Evolutionary conservation across 1,139 yeast species (phyloP).

Genomic region (Keqinozyma sinolaborantium): DNA sequence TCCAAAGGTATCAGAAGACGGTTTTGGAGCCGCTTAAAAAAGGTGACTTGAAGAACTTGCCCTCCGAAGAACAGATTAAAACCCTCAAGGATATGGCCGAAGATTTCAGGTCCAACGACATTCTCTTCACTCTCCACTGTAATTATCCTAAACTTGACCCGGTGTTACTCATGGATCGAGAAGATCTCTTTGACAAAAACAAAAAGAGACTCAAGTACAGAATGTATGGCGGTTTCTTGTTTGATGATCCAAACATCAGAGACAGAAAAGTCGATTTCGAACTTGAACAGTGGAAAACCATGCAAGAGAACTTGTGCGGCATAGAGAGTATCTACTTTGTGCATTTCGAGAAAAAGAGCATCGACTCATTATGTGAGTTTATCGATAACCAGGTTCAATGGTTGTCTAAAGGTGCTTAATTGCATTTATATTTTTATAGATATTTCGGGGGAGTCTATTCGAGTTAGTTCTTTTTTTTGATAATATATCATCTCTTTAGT

Average conservation of each 20-base stretch:
- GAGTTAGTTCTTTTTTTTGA: no score
- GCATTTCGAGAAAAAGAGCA: constrained; percentile 21
- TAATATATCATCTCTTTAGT: no score
- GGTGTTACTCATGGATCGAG: constrained; percentile 18
- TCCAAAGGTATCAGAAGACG: constrained; percentile 13
- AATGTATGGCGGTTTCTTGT: constrained; percentile 25
- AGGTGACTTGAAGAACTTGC: constrained; percentile 5
- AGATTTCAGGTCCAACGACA: constrained; percentile 13
- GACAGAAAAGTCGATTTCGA: constrained; percentile 27
- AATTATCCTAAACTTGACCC: constrained; percentile 41
- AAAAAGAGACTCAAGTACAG: constrained; percentile 24
- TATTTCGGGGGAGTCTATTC: no score
- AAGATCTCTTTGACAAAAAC: constrained; percentile 25
- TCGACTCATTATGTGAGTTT: constrained; percentile 23
- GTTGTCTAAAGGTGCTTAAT: constrained; percentile 10
- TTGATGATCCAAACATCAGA: constrained; percentile 13
- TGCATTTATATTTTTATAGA: no score
- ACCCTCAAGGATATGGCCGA: constrained; percentile 14
- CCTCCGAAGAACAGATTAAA: constrained; percentile 19
- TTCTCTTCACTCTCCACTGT: constrained; percentile 35
- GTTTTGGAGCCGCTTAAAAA: constrained; percentile 7
- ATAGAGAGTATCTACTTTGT: constrained; percentile 15
- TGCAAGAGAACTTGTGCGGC: constrained; percentile 26
- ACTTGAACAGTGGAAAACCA: constrained; percentile 30
- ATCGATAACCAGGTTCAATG: constrained; percentile 26